Percentiles rank a stretch among this genome's conserved stretches.
Conservation (phyloP, 192 early-diverging fungal species). For the Coemansia furcata region DNA sequence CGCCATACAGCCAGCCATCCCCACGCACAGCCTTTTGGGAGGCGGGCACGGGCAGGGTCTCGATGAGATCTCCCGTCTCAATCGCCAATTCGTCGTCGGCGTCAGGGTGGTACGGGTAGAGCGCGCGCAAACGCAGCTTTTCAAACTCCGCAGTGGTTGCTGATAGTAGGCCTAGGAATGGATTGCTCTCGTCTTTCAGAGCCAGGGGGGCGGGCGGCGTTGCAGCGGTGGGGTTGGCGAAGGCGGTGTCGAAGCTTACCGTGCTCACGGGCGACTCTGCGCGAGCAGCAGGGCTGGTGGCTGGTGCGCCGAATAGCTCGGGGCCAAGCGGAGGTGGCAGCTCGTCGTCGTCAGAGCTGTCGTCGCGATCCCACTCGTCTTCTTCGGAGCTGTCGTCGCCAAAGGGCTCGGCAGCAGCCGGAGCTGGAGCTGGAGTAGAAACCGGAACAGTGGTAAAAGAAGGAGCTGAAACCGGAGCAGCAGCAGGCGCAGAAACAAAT, state of each 20-base stretch:
- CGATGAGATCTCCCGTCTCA: conserved; percentile 33
- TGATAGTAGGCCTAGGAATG: conserved; percentile 30
- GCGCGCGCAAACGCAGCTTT: conserved; percentile 24
- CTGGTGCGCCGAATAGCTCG: background rate
- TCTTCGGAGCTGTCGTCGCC: conserved; percentile 26
- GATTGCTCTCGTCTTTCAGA: conserved; percentile 33
- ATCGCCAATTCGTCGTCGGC: conserved; percentile 25
- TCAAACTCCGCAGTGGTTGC: conserved; percentile 6
- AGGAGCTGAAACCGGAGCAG: background rate
- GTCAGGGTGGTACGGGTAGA: conserved; percentile 31
- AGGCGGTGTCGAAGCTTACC: conserved; percentile 47
- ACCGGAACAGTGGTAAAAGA: background rate
- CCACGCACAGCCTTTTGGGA: background rate
- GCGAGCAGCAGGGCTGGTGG: background rate
- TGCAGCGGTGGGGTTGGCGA: conserved; percentile 17
- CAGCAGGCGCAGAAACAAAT: background rate
- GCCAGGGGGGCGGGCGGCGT: background rate
- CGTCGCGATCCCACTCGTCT: conserved; percentile 46
- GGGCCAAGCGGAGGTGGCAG: too few relatives aligned
- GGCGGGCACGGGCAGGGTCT: conserved; percentile 21
- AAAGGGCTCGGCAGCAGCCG: background rate
- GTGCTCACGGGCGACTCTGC: conserved; percentile 16
- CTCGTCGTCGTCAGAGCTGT: conserved; percentile 44
- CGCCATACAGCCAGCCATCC: conserved; percentile 47
- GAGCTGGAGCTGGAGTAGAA: background rate